Base-by-base conservation (phyloP, 2,329 filamentous ascomycete genomes). In the Fusarium albidum region DNA sequence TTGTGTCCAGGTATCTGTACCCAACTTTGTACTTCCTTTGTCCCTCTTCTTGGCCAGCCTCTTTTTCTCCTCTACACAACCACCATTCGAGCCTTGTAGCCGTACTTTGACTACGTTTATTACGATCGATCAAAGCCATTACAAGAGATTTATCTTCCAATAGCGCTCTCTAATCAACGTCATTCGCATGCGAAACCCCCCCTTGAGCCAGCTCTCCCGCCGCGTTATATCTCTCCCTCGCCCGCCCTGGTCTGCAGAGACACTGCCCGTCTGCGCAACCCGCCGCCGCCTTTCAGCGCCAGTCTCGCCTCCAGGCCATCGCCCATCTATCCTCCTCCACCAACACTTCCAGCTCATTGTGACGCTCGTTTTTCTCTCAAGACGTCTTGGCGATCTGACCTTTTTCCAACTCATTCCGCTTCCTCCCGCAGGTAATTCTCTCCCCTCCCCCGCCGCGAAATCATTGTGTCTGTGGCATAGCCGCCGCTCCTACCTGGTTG, bases 341-440 rank as follows among this genome's bases (percentile, higher is more conserved):
- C 57, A 54, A 35, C 57, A 35, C 43, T 46, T 32, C 35, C 37
- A 55, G 18, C 42, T 46, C 43, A 46, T 59, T 55, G 21, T 21
- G 57, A 59, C 54, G 35, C 49, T 63, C 63, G 53, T 59, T 66
- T 66, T 59, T 50, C 48, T 49, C 46, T 34, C 33, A 64, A 61
- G 41, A 49, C 59, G 50, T 52, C 64, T 65, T 66, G 61, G 61
- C 61, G 54, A 52, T 55, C 57, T 49, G 47, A 46, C 25, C 28
- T 62, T 52, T 47, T 55, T n/a, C n/a, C 49, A 40, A 47, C 56
- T 50, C 43, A 40, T 53, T 48, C 51, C 48, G 45, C 40, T 61
- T 56, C 56, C 41, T 57, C 47, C 46, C 53, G 38, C 39, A 55
- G 47, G 63, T 65, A 57, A 40, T 53, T 51, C 50, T 37, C 28